Conservation (phyloP, 352 stramenopile genomes). For the Phytophthora tentaculata region DNA sequence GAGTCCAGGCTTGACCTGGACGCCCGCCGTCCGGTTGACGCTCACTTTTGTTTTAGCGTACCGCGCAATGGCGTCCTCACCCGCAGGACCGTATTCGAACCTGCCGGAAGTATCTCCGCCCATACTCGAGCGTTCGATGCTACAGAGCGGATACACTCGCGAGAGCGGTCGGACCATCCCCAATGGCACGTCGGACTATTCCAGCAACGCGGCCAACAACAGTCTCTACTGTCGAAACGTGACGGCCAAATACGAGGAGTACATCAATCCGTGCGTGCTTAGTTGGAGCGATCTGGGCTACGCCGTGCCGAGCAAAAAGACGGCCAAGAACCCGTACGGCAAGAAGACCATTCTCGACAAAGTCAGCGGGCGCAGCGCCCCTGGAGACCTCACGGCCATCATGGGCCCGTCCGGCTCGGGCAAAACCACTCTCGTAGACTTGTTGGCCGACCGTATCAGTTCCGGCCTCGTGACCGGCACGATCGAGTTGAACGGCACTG, state of each 20-base stretch:
- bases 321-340: conserved; percentile 26
- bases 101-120: conserved; percentile 31
- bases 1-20: too few relatives aligned
- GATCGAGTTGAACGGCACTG: conserved; percentile 54
- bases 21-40: too few relatives aligned
- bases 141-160: conserved; percentile 30
- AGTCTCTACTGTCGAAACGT: conserved; percentile 26
- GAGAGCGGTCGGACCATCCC: conserved; percentile 25
- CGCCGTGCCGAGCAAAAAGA: conserved; percentile 16
- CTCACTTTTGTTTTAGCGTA: conserved; percentile 26
- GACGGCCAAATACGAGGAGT: conserved; percentile 30
- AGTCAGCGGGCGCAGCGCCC: conserved; percentile 52
- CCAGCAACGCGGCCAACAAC: conserved; percentile 8
- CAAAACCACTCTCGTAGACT: conserved; percentile 68
- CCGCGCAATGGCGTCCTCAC: conserved; percentile 23
- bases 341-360: conserved; percentile 53
- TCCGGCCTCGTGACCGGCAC: conserved; percentile 45
- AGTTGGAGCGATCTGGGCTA: conserved; percentile 36
- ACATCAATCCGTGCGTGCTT: conserved; percentile 28
- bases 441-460: conserved; percentile 61
- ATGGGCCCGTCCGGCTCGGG: conserved; percentile 63
- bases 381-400: conserved; percentile 64
- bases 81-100: conserved; percentile 17
- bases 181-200: conserved; percentile 31
- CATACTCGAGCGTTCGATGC: conserved; percentile 29